Conservation (phyloP, 169 alveolate species). For the Babesia caballi region DNA sequence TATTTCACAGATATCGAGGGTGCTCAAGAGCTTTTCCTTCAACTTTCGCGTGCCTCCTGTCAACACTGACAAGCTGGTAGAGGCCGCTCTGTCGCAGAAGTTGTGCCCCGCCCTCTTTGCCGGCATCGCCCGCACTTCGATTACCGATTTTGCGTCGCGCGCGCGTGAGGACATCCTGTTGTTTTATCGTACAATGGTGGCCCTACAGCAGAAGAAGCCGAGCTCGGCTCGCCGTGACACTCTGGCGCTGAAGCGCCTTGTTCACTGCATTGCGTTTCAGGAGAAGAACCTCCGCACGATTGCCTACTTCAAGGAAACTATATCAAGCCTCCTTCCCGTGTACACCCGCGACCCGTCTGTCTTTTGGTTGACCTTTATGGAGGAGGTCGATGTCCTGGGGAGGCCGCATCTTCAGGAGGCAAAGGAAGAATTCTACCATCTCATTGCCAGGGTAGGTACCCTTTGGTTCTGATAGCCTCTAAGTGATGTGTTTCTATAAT, state of each 20-base stretch:
- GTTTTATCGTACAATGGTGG: conserved; percentile 21
- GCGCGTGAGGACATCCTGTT: conserved; percentile 20
- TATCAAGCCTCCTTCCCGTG: background rate
- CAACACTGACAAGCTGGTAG: conserved; percentile 12
- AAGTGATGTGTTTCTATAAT: too few relatives aligned
- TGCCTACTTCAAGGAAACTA: background rate
- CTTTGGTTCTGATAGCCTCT: background rate
- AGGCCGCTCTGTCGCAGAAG: conserved; percentile 2
- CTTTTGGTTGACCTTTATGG: conserved; percentile 25
- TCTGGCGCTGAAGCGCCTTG: background rate
- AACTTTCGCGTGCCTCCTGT: conserved; percentile 19
- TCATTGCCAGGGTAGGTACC: conserved; percentile 21
- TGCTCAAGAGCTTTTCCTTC: conserved; percentile 22
- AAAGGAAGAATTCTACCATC: background rate
- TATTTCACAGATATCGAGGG: background rate
- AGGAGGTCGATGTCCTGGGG: background rate
- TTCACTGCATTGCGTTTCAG: conserved; percentile 18
- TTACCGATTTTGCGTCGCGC: conserved; percentile 23
- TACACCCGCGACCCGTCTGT: conserved; percentile 2
- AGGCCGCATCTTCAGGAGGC: background rate
- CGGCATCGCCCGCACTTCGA: conserved; percentile 16
- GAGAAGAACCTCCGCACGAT: background rate
- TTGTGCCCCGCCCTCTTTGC: conserved; percentile 6
- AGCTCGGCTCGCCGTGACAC: conserved; percentile 20
- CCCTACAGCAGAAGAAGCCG: conserved; percentile 17